phyloP scores from a whole-genome alignment of 1,284 basidiomycete species.

The Athelia sp. region DNA sequence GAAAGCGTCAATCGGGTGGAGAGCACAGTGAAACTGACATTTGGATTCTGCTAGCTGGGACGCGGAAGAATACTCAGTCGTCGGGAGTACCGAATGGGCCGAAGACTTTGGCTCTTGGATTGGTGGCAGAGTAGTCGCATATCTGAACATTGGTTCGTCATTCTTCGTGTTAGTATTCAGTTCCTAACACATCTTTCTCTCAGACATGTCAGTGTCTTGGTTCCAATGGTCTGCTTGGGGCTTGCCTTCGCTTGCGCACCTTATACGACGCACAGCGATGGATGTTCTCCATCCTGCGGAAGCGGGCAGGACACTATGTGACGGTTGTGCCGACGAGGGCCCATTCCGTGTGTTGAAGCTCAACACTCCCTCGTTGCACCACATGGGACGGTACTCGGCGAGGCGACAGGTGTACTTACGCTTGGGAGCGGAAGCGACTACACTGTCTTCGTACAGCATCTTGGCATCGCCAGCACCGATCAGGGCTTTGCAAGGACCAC shows the following conservation, averaged over 20 bases:
- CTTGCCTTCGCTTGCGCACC: constrained; percentile 67
- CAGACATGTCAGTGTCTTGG: constrained; percentile 62
- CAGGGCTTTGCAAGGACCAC: constrained; percentile 43
- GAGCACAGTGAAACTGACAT: too few species aligned
- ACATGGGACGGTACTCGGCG: constrained; percentile 15
- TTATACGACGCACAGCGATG: constrained; percentile 54
- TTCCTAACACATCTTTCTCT: constrained; percentile 7
- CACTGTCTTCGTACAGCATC: constrained; percentile 61
- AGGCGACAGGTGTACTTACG: constrained; percentile 28
- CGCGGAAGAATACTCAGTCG: constrained; percentile 85
- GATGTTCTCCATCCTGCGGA: constrained; percentile 54
- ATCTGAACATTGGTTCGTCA: constrained; percentile 64
- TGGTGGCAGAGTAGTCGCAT: constrained; percentile 63
- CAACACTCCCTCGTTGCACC: constrained; percentile 23
- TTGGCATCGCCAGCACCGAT: constrained; percentile 51
- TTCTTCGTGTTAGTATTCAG: background rate
- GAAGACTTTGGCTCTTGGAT: constrained; percentile 81
- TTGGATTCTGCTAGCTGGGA: constrained; percentile 94
- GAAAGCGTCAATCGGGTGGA: too few species aligned
- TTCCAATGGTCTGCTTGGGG: constrained; percentile 45
- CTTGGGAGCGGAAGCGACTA: constrained; percentile 68
- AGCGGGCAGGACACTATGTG: constrained; percentile 52
- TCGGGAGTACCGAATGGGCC: constrained; percentile 78
- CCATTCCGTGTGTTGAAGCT: constrained; percentile 33
- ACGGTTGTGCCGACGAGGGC: constrained; percentile 54